Evolutionary conservation across 768 basidiomycete species (phyloP).

Genomic region (Collybia sordida): DNA sequence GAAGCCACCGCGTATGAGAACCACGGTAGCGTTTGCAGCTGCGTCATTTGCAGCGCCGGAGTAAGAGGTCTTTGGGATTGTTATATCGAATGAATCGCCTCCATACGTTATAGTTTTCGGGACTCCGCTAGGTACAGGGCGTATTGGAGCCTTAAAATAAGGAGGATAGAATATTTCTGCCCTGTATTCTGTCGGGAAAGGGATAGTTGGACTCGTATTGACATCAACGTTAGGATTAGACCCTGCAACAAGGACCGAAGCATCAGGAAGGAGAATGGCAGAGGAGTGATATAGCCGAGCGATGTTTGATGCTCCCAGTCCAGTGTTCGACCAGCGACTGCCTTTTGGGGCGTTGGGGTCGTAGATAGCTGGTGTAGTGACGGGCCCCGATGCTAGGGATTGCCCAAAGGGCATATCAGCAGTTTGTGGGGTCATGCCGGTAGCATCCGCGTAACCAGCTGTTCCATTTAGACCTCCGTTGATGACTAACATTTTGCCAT

Average conservation of each 20-base stretch:
- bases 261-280: slow-evolving; percentile 87
- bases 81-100: slow-evolving; percentile 76
- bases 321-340: slow-evolving; percentile 69
- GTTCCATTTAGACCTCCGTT: slow-evolving; percentile 88
- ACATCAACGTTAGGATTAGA: slow-evolving; percentile 79
- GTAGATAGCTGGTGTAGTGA: slow-evolving; percentile 80
- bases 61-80: slow-evolving; percentile 65
- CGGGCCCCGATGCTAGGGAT: slow-evolving; percentile 79
- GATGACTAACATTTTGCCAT: slow-evolving; percentile 74
- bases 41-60: slow-evolving; percentile 66
- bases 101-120: slow-evolving; percentile 84
- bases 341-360: slow-evolving; percentile 74
- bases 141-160: slow-evolving; percentile 70
- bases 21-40: slow-evolving; percentile 72
- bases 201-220: slow-evolving; percentile 64
- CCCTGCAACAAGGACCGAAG: slow-evolving; percentile 84
- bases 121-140: slow-evolving; percentile 69
- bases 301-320: slow-evolving; percentile 60
- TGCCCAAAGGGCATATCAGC: slow-evolving; percentile 65
- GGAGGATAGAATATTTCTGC: slow-evolving; percentile 91
- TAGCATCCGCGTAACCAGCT: slow-evolving; percentile 75
- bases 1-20: slow-evolving; percentile 81
- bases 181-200: slow-evolving; percentile 76
- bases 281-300: slow-evolving; percentile 90
- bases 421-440: slow-evolving; percentile 43